Conservation (phyloP, 2,329 filamentous ascomycete species). For the Sporothrix pseudoabietina region DNA sequence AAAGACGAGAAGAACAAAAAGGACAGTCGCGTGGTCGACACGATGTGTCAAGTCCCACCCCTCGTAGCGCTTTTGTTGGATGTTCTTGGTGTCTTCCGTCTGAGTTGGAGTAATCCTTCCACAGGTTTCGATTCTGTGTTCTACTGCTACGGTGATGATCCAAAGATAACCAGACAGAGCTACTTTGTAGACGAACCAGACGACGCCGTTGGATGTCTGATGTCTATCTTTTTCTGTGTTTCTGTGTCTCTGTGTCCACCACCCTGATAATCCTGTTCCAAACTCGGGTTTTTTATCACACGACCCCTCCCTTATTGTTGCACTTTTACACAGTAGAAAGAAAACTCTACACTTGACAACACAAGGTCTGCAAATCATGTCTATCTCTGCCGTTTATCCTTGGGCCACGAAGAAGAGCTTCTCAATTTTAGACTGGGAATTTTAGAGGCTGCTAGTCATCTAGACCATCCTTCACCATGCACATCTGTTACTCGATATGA, state of each 20-base stretch:
- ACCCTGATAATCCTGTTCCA: conserved; percentile 10
- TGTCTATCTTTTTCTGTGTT: not conserved
- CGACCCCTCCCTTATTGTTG: not conserved
- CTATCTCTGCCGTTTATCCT: conserved; percentile 2
- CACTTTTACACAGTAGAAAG: not conserved
- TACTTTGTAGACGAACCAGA: not conserved
- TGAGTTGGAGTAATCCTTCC: not conserved
- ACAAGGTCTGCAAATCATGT: not conserved
- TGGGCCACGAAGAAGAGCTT: too few relatives aligned
- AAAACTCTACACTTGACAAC: not conserved
- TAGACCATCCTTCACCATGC: not conserved
- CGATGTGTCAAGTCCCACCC: not conserved
- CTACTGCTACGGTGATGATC: conserved; percentile 11
- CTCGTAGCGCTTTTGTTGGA: not conserved
- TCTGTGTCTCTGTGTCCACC: not conserved
- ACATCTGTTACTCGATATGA: conserved; percentile 12
- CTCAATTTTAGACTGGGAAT: not conserved
- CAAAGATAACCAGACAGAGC: not conserved
- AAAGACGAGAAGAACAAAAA: not conserved
- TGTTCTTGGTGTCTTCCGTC: not conserved
- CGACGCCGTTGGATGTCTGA: not conserved
- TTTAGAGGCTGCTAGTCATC: not conserved
- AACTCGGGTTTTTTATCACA: conserved; percentile 19
- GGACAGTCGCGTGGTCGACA: conserved; percentile 1
- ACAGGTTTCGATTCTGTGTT: conserved; percentile 3